Evolutionary conservation across 2,329 filamentous ascomycete species (phyloP), one percentile per base, ranked within the genome.

Genomic region (Seiridium unicorne): DNA sequence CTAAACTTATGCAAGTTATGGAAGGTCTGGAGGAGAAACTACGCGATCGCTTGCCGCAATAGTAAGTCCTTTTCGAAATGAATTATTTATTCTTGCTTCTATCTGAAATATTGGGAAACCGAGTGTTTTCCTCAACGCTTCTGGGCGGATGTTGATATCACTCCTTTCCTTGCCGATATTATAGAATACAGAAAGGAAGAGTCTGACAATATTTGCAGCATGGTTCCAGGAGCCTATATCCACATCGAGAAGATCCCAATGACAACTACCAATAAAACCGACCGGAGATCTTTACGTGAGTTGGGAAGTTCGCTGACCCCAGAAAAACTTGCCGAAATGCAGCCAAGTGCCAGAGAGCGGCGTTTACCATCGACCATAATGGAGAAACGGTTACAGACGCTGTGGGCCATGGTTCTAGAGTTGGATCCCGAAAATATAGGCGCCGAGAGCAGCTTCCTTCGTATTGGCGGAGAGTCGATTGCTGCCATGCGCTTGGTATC

Each of bases 401-500:
- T 60, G 1, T 57, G 53, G 53, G 26, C 53, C 4, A 13, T n/a
- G 1, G 47, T 60, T 8, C 58, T 60, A 4, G 44, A 46, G 4
- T 34, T 56, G 13, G n/a, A 53, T n/a, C 44, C 35, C 5, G 40
- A 34, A 10, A 42, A 11, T 26, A 57, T 60, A 31, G 38, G 53
- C 31, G 34, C 46, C 4, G 58, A 60, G 9, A 63, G 70, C 53
- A 67, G 69, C 55, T 73, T 74, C 60, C 73, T 74, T 60, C 61
- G 62, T 1, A 59, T 74, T 1, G 70, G 71, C 9, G 72, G 72
- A n/a, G 69, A 72, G 46, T 73, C 70, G 0, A 60, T 74, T 0
- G 51, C 62, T 8, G 70, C 71, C 3, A 77, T 76, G 68, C 78
- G 76, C 42, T 62, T 83, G 3, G 79, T 83, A 0, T 75, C 80